phyloP scores from a whole-genome alignment of 345 rosid genomes.

The Lepidium didymum region DNA sequence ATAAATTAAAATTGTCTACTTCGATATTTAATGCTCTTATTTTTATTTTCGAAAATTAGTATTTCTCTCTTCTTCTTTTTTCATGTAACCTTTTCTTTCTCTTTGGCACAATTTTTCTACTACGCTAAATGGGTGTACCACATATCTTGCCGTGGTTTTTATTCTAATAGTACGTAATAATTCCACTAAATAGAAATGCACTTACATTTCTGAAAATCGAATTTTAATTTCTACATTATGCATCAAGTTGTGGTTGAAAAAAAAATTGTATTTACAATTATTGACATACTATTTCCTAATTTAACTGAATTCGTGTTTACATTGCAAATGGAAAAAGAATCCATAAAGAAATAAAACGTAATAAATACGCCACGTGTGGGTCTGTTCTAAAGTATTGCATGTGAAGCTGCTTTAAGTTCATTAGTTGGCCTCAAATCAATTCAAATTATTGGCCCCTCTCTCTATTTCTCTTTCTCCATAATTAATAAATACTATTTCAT shows the following conservation, averaged over 20 bases:
- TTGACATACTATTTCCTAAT: neutral
- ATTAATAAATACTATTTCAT: neutral
- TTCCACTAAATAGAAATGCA: no score
- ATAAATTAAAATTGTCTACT: neutral
- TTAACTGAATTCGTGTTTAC: neutral
- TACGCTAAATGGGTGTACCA: neutral
- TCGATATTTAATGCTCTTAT: neutral
- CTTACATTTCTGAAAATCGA: no score
- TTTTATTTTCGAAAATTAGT: neutral
- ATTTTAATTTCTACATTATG: no score
- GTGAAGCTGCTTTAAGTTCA: constrained; percentile 15
- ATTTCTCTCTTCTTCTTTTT: neutral
- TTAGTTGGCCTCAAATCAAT: constrained; percentile 19
- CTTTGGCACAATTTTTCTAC: neutral
- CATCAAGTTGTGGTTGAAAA: no score
- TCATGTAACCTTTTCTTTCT: neutral
- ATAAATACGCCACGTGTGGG: constrained; percentile 22
- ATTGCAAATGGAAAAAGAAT: neutral
- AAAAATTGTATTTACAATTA: neutral
- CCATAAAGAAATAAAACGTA: neutral
- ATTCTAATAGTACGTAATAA: no score
- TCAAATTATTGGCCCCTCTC: constrained; percentile 13
- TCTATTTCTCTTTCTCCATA: neutral
- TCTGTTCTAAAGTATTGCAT: constrained; percentile 17
- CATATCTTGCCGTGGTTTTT: no score